A percentile compares a stretch with the other conserved stretches of the same genome.
Conservation (phyloP, 257 asterid genomes). For the Primulina huaijiensis region DNA sequence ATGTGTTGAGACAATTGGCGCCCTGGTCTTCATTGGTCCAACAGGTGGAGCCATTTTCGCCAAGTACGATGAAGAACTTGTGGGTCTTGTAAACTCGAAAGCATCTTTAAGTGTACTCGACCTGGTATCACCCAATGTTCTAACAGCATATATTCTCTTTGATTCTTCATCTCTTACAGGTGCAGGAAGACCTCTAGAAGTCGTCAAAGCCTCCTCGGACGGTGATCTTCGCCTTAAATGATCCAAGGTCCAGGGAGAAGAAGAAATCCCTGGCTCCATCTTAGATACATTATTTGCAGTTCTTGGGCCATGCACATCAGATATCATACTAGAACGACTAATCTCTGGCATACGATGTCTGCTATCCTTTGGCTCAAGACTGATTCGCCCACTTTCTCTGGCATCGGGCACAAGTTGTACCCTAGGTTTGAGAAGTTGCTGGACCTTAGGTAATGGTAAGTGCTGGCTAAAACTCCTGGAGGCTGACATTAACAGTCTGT, state of each 20-base stretch:
- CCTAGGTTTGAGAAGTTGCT: conserved; percentile 33
- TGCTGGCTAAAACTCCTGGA: conserved; percentile 35
- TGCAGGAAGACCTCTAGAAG: conserved; percentile 53
- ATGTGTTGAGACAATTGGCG: conserved; percentile 39
- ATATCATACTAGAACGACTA: conserved; percentile 30
- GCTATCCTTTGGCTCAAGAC: conserved; percentile 38
- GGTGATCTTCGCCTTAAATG: conserved; percentile 73
- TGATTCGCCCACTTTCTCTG: conserved; percentile 35
- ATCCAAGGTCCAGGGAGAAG: conserved; percentile 79
- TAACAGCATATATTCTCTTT: conserved; percentile 42
- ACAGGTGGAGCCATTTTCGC: conserved; percentile 48
- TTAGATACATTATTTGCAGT: conserved; percentile 40
- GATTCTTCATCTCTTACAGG: conserved; percentile 55
- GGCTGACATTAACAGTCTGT: conserved; percentile 32
- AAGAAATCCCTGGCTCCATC: conserved; percentile 44
- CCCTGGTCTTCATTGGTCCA: conserved; percentile 44
- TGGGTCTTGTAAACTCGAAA: conserved; percentile 53
- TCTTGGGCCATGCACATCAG: conserved; percentile 32
- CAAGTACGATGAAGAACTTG: conserved; percentile 41
- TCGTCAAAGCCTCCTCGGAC: conserved; percentile 35
- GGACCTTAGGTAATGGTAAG: conserved; percentile 31
- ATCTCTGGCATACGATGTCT: conserved; percentile 44
- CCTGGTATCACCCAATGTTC: conserved; percentile 55
- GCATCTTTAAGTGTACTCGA: conserved; percentile 47
- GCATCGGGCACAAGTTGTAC: conserved; percentile 33